These are phyloP conservation scores for Asterochloris erici DNA, from an alignment of 139 green algal genomes.

Conservation along the genomic window DNA sequence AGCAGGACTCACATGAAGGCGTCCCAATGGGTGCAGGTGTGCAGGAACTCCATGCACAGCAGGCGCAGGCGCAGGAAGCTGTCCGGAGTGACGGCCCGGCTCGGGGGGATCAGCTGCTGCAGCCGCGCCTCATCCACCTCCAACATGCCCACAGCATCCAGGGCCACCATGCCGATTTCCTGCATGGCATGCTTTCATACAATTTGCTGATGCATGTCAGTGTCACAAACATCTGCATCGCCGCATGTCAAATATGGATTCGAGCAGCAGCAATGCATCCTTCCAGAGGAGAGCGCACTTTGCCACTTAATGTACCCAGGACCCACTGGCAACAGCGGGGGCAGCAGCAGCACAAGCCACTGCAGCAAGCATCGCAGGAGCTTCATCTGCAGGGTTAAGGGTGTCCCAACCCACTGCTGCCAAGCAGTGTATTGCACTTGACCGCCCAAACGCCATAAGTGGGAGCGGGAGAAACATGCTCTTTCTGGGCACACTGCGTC, in stretches of 20 bases:
- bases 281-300: not conserved
- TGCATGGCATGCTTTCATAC: not conserved
- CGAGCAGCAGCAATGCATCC: not conserved
- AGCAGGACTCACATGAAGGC: constrained; percentile 47
- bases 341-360: not conserved
- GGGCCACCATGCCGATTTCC: constrained; percentile 37
- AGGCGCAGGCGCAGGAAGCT: constrained; percentile 56
- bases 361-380: not conserved
- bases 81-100: constrained; percentile 37
- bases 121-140: constrained; percentile 52
- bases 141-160: constrained; percentile 47
- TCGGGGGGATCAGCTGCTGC: constrained; percentile 5
- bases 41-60: constrained; percentile 79
- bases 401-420: too few relatives aligned
- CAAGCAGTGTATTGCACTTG: too few relatives aligned
- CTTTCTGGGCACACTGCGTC: not conserved
- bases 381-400: too few relatives aligned
- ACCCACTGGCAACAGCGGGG: not conserved
- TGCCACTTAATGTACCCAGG: not conserved
- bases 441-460: not conserved
- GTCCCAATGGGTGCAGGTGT: constrained; percentile 60
- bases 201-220: not conserved
- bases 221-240: not conserved
- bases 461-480: not conserved
- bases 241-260: not conserved